Evolutionary conservation across 768 basidiomycete species (phyloP).

Genomic region (Pulveroboletus sp.): DNA sequence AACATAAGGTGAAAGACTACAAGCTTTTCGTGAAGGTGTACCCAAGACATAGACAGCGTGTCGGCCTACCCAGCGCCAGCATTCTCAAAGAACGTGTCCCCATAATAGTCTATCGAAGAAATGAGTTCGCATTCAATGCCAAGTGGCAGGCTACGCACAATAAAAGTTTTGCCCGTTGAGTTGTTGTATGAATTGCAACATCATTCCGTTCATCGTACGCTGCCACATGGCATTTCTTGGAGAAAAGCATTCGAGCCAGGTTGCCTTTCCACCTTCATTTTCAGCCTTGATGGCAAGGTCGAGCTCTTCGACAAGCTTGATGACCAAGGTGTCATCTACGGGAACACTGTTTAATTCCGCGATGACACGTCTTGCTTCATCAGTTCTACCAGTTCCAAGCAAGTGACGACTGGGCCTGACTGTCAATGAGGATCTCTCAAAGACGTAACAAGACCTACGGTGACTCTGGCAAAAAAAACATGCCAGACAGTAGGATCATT

Average conservation of each 20-base stretch:
- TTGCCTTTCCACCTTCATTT: conserved; percentile 78
- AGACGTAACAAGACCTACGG: conserved; percentile 45
- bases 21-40: neutral
- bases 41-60: neutral
- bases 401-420: conserved; percentile 55
- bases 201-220: conserved; percentile 77
- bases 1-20: conserved; percentile 63
- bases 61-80: conserved; percentile 57
- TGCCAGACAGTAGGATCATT: conserved; percentile 59
- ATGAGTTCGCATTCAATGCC: conserved; percentile 8
- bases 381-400: conserved; percentile 51
- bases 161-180: conserved; percentile 82
- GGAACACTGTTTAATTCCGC: conserved; percentile 65
- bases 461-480: conserved; percentile 77
- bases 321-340: conserved; percentile 54
- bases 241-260: conserved; percentile 78
- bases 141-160: conserved; percentile 41
- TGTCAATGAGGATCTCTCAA: neutral
- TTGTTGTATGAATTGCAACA: conserved; percentile 80
- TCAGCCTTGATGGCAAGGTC: conserved; percentile 64
- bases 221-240: conserved; percentile 66
- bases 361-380: conserved; percentile 60
- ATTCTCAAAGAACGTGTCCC: conserved; percentile 77
- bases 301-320: conserved; percentile 62
- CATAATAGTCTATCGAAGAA: conserved; percentile 65